Evolutionary conservation across 2,329 filamentous ascomycete species (phyloP).

Genomic region (Aureobasidium uvarum): DNA sequence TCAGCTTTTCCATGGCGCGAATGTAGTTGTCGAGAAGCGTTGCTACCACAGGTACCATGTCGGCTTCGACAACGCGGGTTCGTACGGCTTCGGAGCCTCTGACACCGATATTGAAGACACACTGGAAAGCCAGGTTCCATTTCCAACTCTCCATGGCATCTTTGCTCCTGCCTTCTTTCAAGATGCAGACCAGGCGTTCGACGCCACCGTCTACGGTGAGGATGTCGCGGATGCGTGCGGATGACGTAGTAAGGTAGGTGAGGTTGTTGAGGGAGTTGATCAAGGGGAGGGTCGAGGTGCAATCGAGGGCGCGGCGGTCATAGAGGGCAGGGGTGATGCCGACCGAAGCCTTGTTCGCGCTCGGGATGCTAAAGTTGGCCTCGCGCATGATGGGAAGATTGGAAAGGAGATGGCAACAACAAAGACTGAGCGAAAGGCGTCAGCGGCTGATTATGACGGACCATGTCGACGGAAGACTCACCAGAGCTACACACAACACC

Average conservation of each 20-base stretch:
- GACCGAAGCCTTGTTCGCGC: conserved; percentile 98
- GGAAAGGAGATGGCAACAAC: conserved; percentile 25
- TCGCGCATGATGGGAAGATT: conserved; percentile 76
- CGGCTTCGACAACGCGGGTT: conserved; percentile 93
- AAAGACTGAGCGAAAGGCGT: conserved; percentile 23
- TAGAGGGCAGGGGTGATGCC: conserved; percentile 98
- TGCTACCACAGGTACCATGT: conserved; percentile 98
- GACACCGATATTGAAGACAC: conserved; percentile 97
- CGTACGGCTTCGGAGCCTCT: conserved; percentile 91
- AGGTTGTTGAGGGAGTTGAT: conserved; percentile 99
- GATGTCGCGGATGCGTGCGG: conserved; percentile 94
- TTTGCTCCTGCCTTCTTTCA: conserved; percentile 95
- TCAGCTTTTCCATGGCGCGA: conserved; percentile 88
- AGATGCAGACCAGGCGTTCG: conserved; percentile 91
- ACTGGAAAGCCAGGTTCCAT: conserved; percentile 99
- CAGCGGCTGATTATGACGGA: conserved; percentile 20
- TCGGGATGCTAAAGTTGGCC: conserved; percentile 99
- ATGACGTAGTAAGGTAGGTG: conserved; percentile 96
- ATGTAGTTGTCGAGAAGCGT: conserved; percentile 99
- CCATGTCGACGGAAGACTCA: background rate
- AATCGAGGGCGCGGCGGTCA: conserved; percentile 94
- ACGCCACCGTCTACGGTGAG: conserved; percentile 98
- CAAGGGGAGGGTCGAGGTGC: conserved; percentile 92
- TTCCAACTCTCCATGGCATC: conserved; percentile 99
- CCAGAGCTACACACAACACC: conserved; percentile 24